Percentiles rank a stretch among this genome's conserved stretches.
These are phyloP conservation scores for Phytophthora cryptogea DNA, from an alignment of 352 stramenopile species.

Conservation along the genomic window DNA sequence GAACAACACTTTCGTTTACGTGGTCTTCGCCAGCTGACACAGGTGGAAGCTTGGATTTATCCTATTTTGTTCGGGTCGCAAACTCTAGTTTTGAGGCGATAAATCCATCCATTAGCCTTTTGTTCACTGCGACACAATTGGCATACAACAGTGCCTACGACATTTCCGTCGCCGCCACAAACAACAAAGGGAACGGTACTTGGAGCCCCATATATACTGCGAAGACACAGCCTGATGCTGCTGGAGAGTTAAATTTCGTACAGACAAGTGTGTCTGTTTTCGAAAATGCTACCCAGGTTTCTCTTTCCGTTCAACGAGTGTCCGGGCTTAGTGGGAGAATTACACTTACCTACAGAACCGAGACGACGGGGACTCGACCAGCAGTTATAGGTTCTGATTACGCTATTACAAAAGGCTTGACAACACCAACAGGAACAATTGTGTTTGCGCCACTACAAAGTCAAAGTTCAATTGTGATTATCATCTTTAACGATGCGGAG, in stretches of 20 bases:
- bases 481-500: conserved; percentile 50
- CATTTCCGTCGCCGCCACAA: conserved; percentile 43
- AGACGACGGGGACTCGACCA: conserved; percentile 1
- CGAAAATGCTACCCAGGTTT: conserved; percentile 46
- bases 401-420: conserved; percentile 21
- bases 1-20: conserved; percentile 40
- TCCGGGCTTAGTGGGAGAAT: conserved; percentile 56
- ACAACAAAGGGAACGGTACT: conserved; percentile 28
- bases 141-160: conserved; percentile 43
- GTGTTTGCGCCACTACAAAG: conserved; percentile 41
- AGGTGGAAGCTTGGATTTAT: conserved; percentile 39
- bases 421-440: conserved; percentile 27
- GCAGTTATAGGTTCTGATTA: conserved; percentile 47
- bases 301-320: conserved; percentile 38
- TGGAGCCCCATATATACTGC: conserved; percentile 37
- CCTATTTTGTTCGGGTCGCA: conserved; percentile 37
- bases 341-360: conserved; percentile 31
- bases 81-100: conserved; percentile 8
- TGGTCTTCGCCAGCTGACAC: conserved; percentile 49
- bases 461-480: conserved; percentile 31
- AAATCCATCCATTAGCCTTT: conserved; percentile 13
- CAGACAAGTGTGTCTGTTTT: conserved; percentile 25
- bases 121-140: conserved; percentile 26
- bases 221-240: conserved; percentile 51
- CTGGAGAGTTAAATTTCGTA: conserved; percentile 58